phyloP scores from a whole-genome alignment of 345 rosid genomes.

The Pistacia vera region DNA sequence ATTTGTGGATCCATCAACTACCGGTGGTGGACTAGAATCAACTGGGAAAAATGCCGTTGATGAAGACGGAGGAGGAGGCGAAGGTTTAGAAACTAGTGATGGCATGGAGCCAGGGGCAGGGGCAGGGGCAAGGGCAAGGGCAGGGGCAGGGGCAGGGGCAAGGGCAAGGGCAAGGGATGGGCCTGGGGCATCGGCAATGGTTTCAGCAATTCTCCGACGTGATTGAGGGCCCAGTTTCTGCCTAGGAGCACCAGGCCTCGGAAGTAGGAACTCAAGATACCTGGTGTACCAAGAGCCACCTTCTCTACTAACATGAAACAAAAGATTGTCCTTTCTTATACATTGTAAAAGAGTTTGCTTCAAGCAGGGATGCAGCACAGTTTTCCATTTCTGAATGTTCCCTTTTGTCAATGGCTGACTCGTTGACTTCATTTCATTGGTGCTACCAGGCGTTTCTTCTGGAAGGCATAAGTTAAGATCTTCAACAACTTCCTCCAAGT shows the following conservation, averaged over 20 bases:
- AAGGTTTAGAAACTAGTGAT: background rate
- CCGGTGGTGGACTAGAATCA: slow-evolving; percentile 25
- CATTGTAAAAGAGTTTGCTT: slow-evolving; percentile 58
- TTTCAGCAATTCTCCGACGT: slow-evolving; percentile 26
- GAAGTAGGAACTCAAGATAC: slow-evolving; percentile 34
- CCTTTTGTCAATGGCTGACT: slow-evolving; percentile 32
- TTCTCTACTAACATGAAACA: slow-evolving; percentile 37
- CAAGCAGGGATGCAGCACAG: slow-evolving; percentile 40
- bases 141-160: slow-evolving; percentile 25
- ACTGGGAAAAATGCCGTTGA: slow-evolving; percentile 31
- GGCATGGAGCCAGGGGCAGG: slow-evolving; percentile 12
- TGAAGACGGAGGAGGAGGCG: slow-evolving; percentile 19
- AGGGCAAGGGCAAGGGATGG: slow-evolving; percentile 10
- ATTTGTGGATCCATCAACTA: slow-evolving; percentile 23
- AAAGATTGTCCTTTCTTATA: slow-evolving; percentile 46
- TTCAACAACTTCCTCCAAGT: slow-evolving; percentile 50
- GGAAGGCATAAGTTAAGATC: slow-evolving; percentile 45
- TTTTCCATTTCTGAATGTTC: slow-evolving; percentile 43
- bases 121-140: background rate
- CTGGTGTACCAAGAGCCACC: slow-evolving; percentile 38
- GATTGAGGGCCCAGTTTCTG: slow-evolving; percentile 40
- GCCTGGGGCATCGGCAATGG: slow-evolving; percentile 28
- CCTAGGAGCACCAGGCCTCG: slow-evolving; percentile 35
- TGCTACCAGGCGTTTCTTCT: slow-evolving; percentile 29
- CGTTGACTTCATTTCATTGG: slow-evolving; percentile 23